Percentiles rank a stretch among this genome's conserved stretches.
phyloP scores from a whole-genome alignment of 2,329 filamentous ascomycete species.

The Aspergillus niger region DNA sequence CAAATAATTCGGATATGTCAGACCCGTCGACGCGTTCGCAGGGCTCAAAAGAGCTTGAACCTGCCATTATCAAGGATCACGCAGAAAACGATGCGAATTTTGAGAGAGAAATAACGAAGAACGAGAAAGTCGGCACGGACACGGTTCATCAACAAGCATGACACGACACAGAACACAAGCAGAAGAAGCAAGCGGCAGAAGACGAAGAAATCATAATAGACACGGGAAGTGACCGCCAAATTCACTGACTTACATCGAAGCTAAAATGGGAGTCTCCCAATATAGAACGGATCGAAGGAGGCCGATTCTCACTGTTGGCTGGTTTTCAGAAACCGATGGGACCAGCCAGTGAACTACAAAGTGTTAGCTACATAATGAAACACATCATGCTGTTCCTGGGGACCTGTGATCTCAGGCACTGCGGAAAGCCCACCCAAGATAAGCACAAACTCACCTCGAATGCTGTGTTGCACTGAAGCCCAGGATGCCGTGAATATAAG shows the following conservation, averaged over 20 bases:
- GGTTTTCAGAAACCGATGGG: background rate
- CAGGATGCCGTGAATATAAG: background rate
- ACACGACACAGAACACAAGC: too few relatives aligned
- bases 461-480: background rate
- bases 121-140: too few relatives aligned
- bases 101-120: background rate
- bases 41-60: background rate
- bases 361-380: background rate
- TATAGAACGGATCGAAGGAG: background rate
- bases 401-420: background rate
- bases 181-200: background rate
- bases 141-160: background rate
- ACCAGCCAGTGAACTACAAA: background rate
- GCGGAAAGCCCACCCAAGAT: background rate
- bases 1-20: background rate
- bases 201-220: background rate
- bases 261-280: background rate
- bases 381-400: background rate
- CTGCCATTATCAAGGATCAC: slow-evolving; percentile 6
- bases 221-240: background rate
- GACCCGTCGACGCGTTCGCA: slow-evolving; percentile 5
- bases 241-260: background rate
- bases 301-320: background rate
- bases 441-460: background rate
- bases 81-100: background rate